A percentile compares a stretch with the other conserved stretches of the same genome.
Conservation (phyloP, 495 filamentous ascomycete genomes). For the Ascodesmis nigricans region DNA sequence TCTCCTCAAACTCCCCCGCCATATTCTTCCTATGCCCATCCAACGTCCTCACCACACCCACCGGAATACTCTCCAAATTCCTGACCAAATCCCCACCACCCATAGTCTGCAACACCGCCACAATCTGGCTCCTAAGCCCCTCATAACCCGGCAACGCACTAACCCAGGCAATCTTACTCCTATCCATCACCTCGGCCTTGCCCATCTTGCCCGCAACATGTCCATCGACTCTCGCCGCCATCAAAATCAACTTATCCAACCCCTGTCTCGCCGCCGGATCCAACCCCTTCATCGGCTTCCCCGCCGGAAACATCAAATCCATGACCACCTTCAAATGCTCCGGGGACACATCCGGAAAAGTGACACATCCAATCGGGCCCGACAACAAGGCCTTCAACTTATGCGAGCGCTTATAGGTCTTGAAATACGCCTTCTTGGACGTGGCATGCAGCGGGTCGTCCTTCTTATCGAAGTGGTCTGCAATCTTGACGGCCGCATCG, state of each 20-base stretch:
- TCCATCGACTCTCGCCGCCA: constrained; percentile 56
- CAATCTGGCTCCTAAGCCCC: constrained; percentile 58
- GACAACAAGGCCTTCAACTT: constrained; percentile 48
- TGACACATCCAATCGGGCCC: constrained; percentile 56
- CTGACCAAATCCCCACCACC: constrained; percentile 18
- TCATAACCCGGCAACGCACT: constrained; percentile 69
- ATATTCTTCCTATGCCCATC: constrained; percentile 19
- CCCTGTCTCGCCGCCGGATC: constrained; percentile 54
- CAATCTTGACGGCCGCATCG: constrained; percentile 54
- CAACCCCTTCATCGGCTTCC: constrained; percentile 54
- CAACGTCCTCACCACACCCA: constrained; percentile 16
- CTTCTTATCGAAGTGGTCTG: constrained; percentile 52
- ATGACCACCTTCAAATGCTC: constrained; percentile 58
- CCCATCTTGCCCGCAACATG: constrained; percentile 16
- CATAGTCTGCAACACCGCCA: constrained; percentile 18
- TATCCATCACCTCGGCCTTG: constrained; percentile 62
- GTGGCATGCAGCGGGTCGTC: constrained; percentile 24
- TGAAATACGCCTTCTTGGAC: constrained; percentile 31
- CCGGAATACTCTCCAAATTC: constrained; percentile 11
- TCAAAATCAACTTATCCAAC: constrained; percentile 61
- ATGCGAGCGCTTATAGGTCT: constrained; percentile 29
- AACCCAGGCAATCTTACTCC: constrained; percentile 58
- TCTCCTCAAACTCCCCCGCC: too few species aligned
- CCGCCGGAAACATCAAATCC: constrained; percentile 62
- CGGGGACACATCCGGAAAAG: constrained; percentile 66